A percentile compares a stretch with the other conserved stretches of the same genome.
Evolutionary conservation across 176 grass and related monocot species (phyloP).

Genomic region (Musa acuminata): DNA sequence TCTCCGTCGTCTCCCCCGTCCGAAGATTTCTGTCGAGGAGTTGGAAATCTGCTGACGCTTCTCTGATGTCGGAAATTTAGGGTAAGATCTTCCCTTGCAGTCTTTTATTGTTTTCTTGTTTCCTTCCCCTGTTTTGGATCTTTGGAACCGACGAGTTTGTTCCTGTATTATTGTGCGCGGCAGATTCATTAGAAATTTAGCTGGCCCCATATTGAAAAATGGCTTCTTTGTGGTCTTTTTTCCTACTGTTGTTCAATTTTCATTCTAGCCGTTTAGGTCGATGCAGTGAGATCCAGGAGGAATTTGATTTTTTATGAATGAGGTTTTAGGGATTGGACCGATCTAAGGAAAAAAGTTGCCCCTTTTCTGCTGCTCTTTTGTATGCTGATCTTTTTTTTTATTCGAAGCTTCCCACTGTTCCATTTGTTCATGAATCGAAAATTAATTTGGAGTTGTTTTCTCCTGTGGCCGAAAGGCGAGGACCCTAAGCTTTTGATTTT

Average conservation of each 20-base stretch:
- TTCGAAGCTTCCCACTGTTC: not conserved
- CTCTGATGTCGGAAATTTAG: constrained; percentile 3
- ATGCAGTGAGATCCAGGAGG: not conserved
- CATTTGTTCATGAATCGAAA: not conserved
- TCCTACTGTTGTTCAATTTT: not conserved
- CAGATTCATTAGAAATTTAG: not conserved
- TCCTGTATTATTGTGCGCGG: not conserved
- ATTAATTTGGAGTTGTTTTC: not conserved
- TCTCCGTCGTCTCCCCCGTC: not conserved
- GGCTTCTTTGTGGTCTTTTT: not conserved
- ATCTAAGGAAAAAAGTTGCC: not conserved
- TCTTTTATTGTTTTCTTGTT: not conserved
- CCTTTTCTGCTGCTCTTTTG: not conserved
- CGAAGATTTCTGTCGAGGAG: not conserved
- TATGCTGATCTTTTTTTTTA: not conserved
- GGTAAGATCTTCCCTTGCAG: not conserved
- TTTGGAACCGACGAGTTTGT: not conserved
- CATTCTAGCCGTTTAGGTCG: not conserved
- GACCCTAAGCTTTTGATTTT: not conserved
- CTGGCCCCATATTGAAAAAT: not conserved
- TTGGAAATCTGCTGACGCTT: not conserved
- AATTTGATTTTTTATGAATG: not conserved
- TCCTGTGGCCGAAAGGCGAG: not conserved
- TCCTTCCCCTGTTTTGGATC: not conserved
- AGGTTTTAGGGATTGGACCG: not conserved